These are phyloP conservation scores for Tuber microsphaerosporum DNA, from an alignment of 495 filamentous ascomycete genomes.

Conservation along the genomic window DNA sequence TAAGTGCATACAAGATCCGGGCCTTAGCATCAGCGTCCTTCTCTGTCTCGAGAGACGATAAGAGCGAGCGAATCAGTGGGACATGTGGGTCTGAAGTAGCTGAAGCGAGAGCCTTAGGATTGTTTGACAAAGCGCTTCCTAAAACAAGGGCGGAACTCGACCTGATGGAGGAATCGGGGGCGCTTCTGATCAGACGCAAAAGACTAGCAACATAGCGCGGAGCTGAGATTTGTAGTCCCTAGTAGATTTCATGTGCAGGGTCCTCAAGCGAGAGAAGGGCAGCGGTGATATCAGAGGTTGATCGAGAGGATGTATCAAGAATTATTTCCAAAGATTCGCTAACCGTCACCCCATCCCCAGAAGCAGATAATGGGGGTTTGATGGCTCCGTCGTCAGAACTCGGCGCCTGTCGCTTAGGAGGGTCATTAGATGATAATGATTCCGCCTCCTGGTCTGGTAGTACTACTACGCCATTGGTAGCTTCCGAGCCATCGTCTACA, in stretches of 20 bases:
- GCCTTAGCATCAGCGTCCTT: slow-evolving; percentile 37
- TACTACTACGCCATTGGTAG: slow-evolving; percentile 43
- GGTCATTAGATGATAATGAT: slow-evolving; percentile 10
- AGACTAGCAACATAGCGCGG: slow-evolving; percentile 41
- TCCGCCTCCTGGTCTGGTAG: slow-evolving; percentile 42
- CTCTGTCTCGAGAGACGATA: slow-evolving; percentile 28
- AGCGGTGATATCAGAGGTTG: slow-evolving; percentile 31
- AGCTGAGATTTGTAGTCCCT: slow-evolving; percentile 56
- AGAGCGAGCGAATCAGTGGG: slow-evolving; percentile 38
- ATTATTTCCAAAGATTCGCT: slow-evolving; percentile 46
- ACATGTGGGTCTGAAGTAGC: slow-evolving; percentile 46
- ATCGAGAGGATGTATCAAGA: slow-evolving; percentile 29
- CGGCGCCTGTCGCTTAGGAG: slow-evolving; percentile 11
- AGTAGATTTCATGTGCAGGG: slow-evolving; percentile 60
- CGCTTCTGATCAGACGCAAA: slow-evolving; percentile 12
- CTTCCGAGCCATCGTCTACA: slow-evolving; percentile 47
- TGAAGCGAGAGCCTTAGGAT: slow-evolving; percentile 53
- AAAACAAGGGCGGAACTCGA: slow-evolving; percentile 51
- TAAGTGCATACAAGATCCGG: slow-evolving; percentile 39
- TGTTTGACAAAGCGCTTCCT: slow-evolving; percentile 55
- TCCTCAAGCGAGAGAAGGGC: slow-evolving; percentile 53
- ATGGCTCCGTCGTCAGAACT: slow-evolving; percentile 32
- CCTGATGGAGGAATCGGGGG: slow-evolving; percentile 35
- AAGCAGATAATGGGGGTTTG: slow-evolving; percentile 23
- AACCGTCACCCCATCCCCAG: slow-evolving; percentile 45